Evolutionary conservation across 2,329 filamentous ascomycete species (phyloP).

Genomic region (Clathrospora elynae): DNA sequence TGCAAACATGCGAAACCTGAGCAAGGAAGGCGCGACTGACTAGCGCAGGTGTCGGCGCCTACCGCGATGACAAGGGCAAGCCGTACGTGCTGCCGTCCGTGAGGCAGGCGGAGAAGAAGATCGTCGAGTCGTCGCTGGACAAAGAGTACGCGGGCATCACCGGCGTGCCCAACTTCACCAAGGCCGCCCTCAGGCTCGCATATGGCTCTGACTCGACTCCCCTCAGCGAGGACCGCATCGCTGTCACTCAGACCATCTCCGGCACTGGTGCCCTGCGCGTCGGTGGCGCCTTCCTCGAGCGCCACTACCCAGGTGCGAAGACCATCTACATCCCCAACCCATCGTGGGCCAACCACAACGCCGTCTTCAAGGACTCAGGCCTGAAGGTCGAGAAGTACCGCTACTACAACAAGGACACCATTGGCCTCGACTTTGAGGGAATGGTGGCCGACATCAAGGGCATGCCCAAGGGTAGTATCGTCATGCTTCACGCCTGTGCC

Average conservation of each 20-base stretch:
- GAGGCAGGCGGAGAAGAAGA: constrained; percentile 82
- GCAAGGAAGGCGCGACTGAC: constrained; percentile 25
- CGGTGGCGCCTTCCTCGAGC: constrained; percentile 88
- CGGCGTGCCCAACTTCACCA: constrained; percentile 91
- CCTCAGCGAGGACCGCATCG: constrained; percentile 75
- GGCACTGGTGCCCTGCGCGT: constrained; percentile 95
- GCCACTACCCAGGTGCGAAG: constrained; percentile 90
- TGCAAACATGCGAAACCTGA: not conserved
- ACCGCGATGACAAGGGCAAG: constrained; percentile 97
- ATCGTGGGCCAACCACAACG: constrained; percentile 97
- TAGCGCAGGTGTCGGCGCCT: constrained; percentile 83
- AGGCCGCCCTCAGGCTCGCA: constrained; percentile 85
- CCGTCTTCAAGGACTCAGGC: constrained; percentile 92
- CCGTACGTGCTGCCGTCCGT: constrained; percentile 97
- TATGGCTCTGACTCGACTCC: constrained; percentile 81
- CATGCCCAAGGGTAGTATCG: constrained; percentile 82
- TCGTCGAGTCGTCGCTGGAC: constrained; percentile 78
- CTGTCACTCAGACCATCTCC: constrained; percentile 97
- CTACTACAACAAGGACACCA: constrained; percentile 99
- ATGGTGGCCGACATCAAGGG: constrained; percentile 88
- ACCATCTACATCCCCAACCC: constrained; percentile 95
- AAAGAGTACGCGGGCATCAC: constrained; percentile 99
- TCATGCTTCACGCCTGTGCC: constrained; percentile 94
- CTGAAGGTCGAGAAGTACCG: constrained; percentile 92
- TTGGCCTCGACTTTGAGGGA: constrained; percentile 95